Base-by-base conservation (phyloP, 2,329 filamentous ascomycete species). In the Helminthosporium solani region DNA sequence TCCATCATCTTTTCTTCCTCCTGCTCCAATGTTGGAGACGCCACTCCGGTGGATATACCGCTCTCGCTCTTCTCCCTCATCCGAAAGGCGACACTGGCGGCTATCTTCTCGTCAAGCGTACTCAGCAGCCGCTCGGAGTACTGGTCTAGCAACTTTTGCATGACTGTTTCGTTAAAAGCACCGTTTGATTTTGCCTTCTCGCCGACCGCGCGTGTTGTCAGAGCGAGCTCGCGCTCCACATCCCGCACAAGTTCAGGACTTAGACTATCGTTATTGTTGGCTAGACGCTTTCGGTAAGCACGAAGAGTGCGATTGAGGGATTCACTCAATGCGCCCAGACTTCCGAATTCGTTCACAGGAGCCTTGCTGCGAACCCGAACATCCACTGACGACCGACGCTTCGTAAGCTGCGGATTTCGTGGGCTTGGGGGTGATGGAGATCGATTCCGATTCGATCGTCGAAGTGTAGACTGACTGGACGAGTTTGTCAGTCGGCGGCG, bases 61-160 rank as follows among this genome's bases (percentile, higher is more conserved):
- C 57, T 54, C 14, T 68, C 66, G 42, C 64, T 70, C 39, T 61
- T 64, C 44, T 70, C 60, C 21, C 68, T 56, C 1, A 62, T 57
- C 33, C 67, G 62, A 31, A 63, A 53, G 15, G 70, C 70, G 14
- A 74, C 64, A 11, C 65, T 68, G 21, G 64, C 70, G 19, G 68
- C 67, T 34, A 90, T 76, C 65, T 86, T 87, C 66, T 89, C 84
- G 53, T 90, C 86, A 35, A 91, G 75, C 68, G 90, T 77, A 36
- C 77, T 81, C 5, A 89, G 82, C 38, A 91, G 73, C 49, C 83
- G 78, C 60, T 89, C 85, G 2, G 85, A 88, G 60, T 90, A 90
- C 68, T 88, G 82, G 55, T 90, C 87, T 7, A 91, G 72, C 35
- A 90, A 70, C 40, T 83, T 84, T 33, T 67, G 63, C 64, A 77